phyloP scores from a whole-genome alignment of 805 yeast species.

The Isabelozyma pseudorhagii region DNA sequence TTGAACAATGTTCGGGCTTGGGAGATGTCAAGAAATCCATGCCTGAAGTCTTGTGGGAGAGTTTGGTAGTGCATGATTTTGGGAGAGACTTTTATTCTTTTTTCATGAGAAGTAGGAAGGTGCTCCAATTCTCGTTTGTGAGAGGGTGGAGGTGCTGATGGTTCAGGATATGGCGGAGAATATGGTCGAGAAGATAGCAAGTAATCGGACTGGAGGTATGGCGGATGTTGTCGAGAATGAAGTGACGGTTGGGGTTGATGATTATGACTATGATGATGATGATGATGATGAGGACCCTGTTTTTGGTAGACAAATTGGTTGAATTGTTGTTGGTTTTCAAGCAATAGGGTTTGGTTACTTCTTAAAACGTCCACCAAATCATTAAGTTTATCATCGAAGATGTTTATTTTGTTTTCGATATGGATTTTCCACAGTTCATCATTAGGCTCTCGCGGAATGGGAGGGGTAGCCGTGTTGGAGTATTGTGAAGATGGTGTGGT shows the following conservation, averaged over 20 bases:
- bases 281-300: neutral
- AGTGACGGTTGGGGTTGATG: neutral
- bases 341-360: constrained; percentile 26
- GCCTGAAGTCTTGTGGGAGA: constrained; percentile 29
- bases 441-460: neutral
- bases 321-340: constrained; percentile 15
- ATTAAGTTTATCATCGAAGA: constrained; percentile 35
- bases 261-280: neutral
- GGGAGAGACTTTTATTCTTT: neutral
- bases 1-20: constrained; percentile 49
- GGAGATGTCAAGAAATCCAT: constrained; percentile 29
- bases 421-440: constrained; percentile 29
- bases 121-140: neutral
- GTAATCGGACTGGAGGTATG: neutral
- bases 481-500: neutral
- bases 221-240: neutral
- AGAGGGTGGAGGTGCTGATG: neutral
- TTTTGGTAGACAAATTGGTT: neutral
- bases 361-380: constrained; percentile 34
- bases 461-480: neutral
- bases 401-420: constrained; percentile 32
- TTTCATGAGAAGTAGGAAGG: neutral
- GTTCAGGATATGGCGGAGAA: neutral
- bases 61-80: constrained; percentile 3
- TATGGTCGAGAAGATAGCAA: neutral